A percentile compares a stretch with the other conserved stretches of the same genome.
phyloP scores from a whole-genome alignment of 2,329 filamentous ascomycete species.

The Gliomastix tumulicola region DNA sequence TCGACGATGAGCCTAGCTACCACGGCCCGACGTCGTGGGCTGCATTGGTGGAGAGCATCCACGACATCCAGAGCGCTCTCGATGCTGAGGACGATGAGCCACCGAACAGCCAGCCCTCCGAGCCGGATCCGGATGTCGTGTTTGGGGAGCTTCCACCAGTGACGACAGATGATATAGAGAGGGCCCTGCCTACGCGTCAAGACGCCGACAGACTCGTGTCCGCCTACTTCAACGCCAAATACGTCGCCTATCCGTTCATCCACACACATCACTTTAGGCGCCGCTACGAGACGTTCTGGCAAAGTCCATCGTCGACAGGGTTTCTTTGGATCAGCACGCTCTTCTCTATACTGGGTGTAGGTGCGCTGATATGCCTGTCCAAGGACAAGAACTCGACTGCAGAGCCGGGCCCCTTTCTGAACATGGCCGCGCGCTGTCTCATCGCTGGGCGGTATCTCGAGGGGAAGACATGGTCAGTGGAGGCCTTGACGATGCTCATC shows the following conservation, averaged over 20 bases:
- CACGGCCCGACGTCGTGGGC: slow-evolving; percentile 32
- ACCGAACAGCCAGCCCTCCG: neutral
- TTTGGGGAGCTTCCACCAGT: slow-evolving; percentile 17
- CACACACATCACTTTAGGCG: slow-evolving; percentile 38
- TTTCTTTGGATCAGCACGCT: slow-evolving; percentile 44
- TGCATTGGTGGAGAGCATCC: slow-evolving; percentile 32
- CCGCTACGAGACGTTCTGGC: slow-evolving; percentile 41
- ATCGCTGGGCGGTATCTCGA: slow-evolving; percentile 38
- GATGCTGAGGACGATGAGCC: slow-evolving; percentile 6
- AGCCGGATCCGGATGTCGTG: slow-evolving; percentile 22
- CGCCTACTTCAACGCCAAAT: slow-evolving; percentile 30
- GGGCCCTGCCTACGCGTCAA: slow-evolving; percentile 23
- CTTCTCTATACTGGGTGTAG: slow-evolving; percentile 37
- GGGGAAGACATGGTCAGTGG: slow-evolving; percentile 36
- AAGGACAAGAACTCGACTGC: slow-evolving; percentile 11
- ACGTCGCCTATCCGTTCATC: slow-evolving; percentile 26
- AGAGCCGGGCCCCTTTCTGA: slow-evolving; percentile 16
- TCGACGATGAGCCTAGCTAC: slow-evolving; percentile 12
- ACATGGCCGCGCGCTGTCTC: slow-evolving; percentile 36
- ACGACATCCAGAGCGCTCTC: slow-evolving; percentile 29
- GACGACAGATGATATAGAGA: slow-evolving; percentile 20
- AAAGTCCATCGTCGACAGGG: slow-evolving; percentile 25
- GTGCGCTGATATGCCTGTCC: slow-evolving; percentile 21
- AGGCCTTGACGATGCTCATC: slow-evolving; percentile 38
- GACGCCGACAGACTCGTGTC: slow-evolving; percentile 27